Percentiles rank a stretch among this genome's conserved stretches.
Conservation (phyloP, 148 eudicot species). For the Limonium bicolor region DNA sequence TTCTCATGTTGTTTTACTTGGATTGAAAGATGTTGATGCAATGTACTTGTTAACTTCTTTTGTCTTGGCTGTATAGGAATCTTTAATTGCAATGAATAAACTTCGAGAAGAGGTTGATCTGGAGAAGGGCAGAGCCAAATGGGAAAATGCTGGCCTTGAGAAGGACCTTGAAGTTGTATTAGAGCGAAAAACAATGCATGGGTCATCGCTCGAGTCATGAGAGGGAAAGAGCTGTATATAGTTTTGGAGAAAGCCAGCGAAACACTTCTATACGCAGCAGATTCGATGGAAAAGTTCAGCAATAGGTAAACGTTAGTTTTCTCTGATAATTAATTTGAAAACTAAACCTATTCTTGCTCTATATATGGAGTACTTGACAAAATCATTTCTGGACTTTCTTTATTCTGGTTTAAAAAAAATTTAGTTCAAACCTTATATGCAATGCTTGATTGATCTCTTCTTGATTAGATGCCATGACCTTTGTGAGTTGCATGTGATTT, state of each 20-base stretch:
- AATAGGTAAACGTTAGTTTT: slow-evolving; percentile 34
- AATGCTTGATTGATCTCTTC: too few species aligned
- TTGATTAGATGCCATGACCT: too few species aligned
- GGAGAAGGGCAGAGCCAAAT: slow-evolving; percentile 51
- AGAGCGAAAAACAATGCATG: slow-evolving; percentile 91
- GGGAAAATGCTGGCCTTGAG: slow-evolving; percentile 33
- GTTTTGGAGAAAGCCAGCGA: slow-evolving; percentile 87
- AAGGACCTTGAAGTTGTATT: slow-evolving; percentile 79
- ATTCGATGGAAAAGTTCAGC: slow-evolving; percentile 82
- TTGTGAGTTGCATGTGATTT: too few species aligned
- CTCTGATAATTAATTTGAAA: too few species aligned
- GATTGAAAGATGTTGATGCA: too few species aligned
- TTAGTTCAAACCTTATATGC: too few species aligned
- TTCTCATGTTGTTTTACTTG: too few species aligned
- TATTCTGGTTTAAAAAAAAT: too few species aligned
- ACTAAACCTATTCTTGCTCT: neutral
- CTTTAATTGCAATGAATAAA: slow-evolving; percentile 70
- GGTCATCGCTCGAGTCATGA: slow-evolving; percentile 65
- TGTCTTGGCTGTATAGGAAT: too few species aligned
- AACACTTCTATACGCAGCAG: slow-evolving; percentile 90
- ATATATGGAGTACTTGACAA: neutral
- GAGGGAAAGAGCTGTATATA: slow-evolving; percentile 90
- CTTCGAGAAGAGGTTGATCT: slow-evolving; percentile 78
- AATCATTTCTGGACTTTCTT: neutral
- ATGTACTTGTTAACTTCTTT: neutral